Base-by-base conservation (phyloP, 164 flowering plant species). In the Magnolia sinica region DNA sequence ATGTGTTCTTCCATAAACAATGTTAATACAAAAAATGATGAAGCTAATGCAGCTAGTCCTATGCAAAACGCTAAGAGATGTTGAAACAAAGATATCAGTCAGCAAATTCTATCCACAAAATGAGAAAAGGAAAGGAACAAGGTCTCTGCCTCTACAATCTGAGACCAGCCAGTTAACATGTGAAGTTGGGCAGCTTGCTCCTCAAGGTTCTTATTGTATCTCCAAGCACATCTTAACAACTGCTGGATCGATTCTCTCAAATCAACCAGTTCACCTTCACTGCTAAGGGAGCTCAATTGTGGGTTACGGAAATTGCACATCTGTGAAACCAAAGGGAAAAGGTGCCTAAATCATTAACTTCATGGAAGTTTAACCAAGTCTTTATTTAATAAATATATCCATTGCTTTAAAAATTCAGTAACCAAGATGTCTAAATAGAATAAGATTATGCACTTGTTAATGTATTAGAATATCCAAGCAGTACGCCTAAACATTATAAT, bases 151-250 rank as follows among this genome's bases (percentile, higher is more conserved):
- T 96, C 99, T 63, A 92, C 95, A 82, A 91, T 85, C 75, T 96
- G 99, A 72, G 97, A 91, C 99, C 98, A 96, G 71, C 96, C 89
- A 81, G 91, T 88, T 83, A 94, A 82, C 98, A 94, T 91, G 83
- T 96, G 99, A 73, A 96, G 98, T 78, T 96, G 99, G 74, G 97
- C 97, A 79, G 96, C 99, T 80, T 94, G 98, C 79, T 96, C 99
- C 86, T 96, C 99, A 77, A 94, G 97, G 85, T 94, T 96, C 80
- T 87, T 91, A 82, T 96, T 96, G 81, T 91, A 89, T 81, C 85
- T 92, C 97, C 97, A 96, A 70, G 90, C 95, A 98, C 98, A 94
- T 88, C 95, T 85, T 79, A 91, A 76, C 69, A 94, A 79, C 68
- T 88, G 89, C 64, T 91, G 98, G 82, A 96, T 85, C 11, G 90